These are phyloP conservation scores for Lichtheimia corymbifera DNA, from an alignment of 371 early-diverging fungal species.

Conservation along the genomic window DNA sequence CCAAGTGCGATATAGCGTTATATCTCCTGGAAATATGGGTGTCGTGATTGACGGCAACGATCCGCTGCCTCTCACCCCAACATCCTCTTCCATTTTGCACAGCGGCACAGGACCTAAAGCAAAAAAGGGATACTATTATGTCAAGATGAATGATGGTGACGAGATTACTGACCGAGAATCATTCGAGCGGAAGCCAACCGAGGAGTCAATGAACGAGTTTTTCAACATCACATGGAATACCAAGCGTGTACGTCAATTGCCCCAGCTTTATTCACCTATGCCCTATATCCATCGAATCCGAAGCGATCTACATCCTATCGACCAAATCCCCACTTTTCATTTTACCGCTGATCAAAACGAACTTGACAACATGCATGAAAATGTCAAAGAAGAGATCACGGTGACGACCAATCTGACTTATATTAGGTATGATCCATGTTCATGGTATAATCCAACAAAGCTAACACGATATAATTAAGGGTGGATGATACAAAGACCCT, in stretches of 20 bases:
- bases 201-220: constrained; percentile 15
- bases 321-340: constrained; percentile 36
- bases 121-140: constrained; percentile 7
- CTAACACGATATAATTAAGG: not conserved
- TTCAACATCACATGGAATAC: constrained; percentile 19
- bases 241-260: constrained; percentile 13
- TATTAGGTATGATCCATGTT: constrained; percentile 20
- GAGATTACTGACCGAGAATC: constrained; percentile 2
- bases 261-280: not conserved
- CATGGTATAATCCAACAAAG: not conserved
- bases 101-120: constrained; percentile 9
- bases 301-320: constrained; percentile 15
- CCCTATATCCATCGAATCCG: constrained; percentile 6
- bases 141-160: not conserved
- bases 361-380: constrained; percentile 23
- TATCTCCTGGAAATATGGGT: constrained; percentile 2
- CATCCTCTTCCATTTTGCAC: constrained; percentile 7
- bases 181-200: not conserved
- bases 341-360: constrained; percentile 16
- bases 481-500: constrained; percentile 5
- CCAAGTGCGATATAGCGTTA: not conserved
- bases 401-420: constrained; percentile 27
- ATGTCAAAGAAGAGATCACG: constrained; percentile 12
- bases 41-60: constrained; percentile 11
- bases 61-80: constrained; percentile 3